Percentiles rank a stretch among this genome's conserved stretches.
These are phyloP conservation scores for Dinochytrium kinnereticum DNA, from an alignment of 371 early-diverging fungal species.

Conservation along the genomic window DNA sequence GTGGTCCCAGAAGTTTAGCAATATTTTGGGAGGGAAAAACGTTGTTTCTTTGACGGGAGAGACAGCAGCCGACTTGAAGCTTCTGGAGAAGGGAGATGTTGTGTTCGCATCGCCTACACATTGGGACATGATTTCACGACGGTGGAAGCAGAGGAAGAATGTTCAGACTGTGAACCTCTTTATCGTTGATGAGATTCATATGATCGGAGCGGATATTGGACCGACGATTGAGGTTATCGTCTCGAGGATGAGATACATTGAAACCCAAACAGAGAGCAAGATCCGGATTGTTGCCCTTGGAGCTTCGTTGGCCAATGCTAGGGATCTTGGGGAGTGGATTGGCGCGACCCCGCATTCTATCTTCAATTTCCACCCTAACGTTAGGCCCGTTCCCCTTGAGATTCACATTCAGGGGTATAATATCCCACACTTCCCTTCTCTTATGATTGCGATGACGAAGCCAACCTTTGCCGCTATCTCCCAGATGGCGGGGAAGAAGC, in stretches of 20 bases:
- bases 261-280: conserved; percentile 75
- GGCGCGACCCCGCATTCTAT: conserved; percentile 77
- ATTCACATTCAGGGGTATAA: conserved; percentile 92
- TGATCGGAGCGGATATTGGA: conserved; percentile 87
- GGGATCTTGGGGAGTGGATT: conserved; percentile 96
- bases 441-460: conserved; percentile 93
- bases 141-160: conserved; percentile 91
- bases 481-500: conserved; percentile 65
- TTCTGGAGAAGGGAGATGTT: conserved; percentile 86
- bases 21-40: conserved; percentile 73
- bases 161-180: conserved; percentile 90
- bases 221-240: conserved; percentile 91
- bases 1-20: conserved; percentile 78
- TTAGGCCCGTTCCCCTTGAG: conserved; percentile 91
- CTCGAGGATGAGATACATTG: conserved; percentile 91
- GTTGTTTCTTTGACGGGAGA: conserved; percentile 95
- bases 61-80: conserved; percentile 84
- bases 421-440: conserved; percentile 87
- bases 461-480: conserved; percentile 85
- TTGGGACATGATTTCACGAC: conserved; percentile 97
- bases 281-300: conserved; percentile 92
- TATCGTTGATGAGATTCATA: conserved; percentile 96
- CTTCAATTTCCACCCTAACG: conserved; percentile 93
- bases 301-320: conserved; percentile 91
- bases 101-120: conserved; percentile 96